phyloP scores from a whole-genome alignment of 139 green algal genomes.

The Penium margaritaceum region DNA sequence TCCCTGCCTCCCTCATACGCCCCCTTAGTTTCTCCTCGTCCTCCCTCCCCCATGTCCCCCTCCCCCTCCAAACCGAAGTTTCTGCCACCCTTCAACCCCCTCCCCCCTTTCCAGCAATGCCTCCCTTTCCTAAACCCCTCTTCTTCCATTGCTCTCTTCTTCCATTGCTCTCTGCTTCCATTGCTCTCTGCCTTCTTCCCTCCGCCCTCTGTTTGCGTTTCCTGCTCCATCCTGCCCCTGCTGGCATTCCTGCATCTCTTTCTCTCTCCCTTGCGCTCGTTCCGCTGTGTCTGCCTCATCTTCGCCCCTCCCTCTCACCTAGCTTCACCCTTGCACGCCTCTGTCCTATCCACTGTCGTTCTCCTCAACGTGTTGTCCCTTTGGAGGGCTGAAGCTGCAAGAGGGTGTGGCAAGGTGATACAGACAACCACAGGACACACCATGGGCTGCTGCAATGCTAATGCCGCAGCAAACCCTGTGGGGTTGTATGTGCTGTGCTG shows the following conservation, averaged over 20 bases:
- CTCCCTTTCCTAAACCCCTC: not conserved
- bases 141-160: not conserved
- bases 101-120: not conserved
- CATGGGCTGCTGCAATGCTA: no score
- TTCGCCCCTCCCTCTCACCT: not conserved
- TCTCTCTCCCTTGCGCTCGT: not conserved
- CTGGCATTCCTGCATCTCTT: conserved; percentile 26
- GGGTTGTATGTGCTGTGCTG: no score
- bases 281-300: not conserved
- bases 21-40: no score
- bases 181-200: not conserved
- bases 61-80: not conserved
- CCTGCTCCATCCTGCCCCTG: conserved; percentile 89
- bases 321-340: no score
- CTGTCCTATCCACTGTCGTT: no score
- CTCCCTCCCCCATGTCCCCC: not conserved
- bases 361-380: no score
- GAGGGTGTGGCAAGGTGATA: no score
- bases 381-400: no score
- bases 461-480: no score
- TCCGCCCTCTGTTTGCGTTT: conserved; percentile 73
- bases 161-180: not conserved
- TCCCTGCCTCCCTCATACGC: not conserved
- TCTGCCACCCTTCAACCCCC: not conserved
- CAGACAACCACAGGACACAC: no score